These are phyloP conservation scores for Neurospora sp. DNA, from an alignment of 495 filamentous ascomycete genomes.

Conservation along the genomic window DNA sequence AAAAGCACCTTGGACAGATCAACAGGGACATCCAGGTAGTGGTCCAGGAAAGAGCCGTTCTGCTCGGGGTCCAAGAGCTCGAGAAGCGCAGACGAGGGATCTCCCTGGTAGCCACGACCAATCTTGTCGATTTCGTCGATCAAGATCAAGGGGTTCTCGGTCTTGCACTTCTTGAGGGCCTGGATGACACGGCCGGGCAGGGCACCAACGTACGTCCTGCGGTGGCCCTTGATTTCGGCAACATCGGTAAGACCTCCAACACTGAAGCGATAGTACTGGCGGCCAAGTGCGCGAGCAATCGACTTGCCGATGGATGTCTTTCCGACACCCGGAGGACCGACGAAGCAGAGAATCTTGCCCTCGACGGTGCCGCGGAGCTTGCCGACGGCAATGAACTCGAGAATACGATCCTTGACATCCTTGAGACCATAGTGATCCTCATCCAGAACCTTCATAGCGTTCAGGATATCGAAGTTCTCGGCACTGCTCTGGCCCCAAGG, in stretches of 20 bases:
- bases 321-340: constrained; percentile 88
- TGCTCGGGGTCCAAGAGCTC: constrained; percentile 96
- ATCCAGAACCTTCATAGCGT: constrained; percentile 84
- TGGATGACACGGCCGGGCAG: constrained; percentile 95
- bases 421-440: constrained; percentile 97
- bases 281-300: constrained; percentile 85
- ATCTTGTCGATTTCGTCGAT: constrained; percentile 99
- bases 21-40: constrained; percentile 98
- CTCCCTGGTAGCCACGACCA: constrained; percentile 88
- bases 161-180: constrained; percentile 97
- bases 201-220: constrained; percentile 93
- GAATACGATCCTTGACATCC: constrained; percentile 96
- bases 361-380: constrained; percentile 96
- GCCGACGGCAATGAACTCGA: constrained; percentile 98
- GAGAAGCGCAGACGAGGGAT: constrained; percentile 87
- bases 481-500: constrained; percentile 94
- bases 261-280: constrained; percentile 96
- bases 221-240: constrained; percentile 98
- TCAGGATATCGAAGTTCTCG: constrained; percentile 90
- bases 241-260: constrained; percentile 96
- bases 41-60: constrained; percentile 93
- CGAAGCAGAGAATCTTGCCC: constrained; percentile 97
- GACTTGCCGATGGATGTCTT: constrained; percentile 99
- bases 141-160: constrained; percentile 91
- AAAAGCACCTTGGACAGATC: constrained; percentile 97